Evolutionary conservation across 441 rosid genomes (phyloP).

Genomic region (Macaranga tanarius): DNA sequence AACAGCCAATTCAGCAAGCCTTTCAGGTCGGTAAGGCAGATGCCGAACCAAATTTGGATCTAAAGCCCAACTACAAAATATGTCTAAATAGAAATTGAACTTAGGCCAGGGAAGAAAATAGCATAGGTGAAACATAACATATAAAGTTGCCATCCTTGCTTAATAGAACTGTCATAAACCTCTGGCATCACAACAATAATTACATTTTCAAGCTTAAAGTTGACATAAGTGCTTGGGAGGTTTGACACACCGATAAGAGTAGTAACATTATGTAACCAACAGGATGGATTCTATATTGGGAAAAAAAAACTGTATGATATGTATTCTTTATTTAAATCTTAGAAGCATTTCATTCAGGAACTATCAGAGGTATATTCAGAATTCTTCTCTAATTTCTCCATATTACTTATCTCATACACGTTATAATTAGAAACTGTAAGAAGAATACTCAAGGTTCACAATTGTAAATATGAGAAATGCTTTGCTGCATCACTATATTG

Average conservation of each 20-base stretch:
- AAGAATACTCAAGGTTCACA: background rate
- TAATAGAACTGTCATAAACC: background rate
- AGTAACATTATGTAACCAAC: background rate
- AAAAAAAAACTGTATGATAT: background rate
- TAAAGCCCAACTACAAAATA: background rate
- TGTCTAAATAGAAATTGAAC: background rate
- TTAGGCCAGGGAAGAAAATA: slow-evolving; percentile 1
- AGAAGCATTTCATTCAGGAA: background rate
- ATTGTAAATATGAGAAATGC: background rate
- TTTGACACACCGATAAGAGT: no score
- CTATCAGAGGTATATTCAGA: background rate
- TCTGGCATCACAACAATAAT: background rate
- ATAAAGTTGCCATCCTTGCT: background rate
- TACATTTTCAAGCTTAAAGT: background rate
- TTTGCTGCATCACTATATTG: background rate
- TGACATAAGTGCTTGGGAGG: background rate
- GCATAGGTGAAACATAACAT: background rate
- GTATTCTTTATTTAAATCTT: background rate
- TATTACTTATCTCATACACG: background rate
- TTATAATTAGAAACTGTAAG: background rate
- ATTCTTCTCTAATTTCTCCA: background rate
- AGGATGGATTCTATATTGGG: background rate
- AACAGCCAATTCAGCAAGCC: slow-evolving; percentile 13
- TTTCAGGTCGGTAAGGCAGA: slow-evolving; percentile 1
- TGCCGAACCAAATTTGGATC: background rate